Evolutionary conservation across 805 yeast species (phyloP).

Genomic region (Barnettozyma botsteinii): DNA sequence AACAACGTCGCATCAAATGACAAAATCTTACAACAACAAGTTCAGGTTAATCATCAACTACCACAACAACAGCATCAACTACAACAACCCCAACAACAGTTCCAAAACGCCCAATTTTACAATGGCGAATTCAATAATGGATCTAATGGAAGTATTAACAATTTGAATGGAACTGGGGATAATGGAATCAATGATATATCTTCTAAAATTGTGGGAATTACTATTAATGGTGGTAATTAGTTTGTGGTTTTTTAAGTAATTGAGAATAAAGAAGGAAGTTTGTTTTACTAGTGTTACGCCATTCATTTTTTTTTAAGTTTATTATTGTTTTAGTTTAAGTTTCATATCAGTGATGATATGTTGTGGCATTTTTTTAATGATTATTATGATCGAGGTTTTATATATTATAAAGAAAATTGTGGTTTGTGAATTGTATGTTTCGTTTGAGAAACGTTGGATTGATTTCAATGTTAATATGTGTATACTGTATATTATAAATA

Average conservation of each 20-base stretch:
- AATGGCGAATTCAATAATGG: not conserved
- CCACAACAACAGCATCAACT: conserved; percentile 5
- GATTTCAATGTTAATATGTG: too few species aligned
- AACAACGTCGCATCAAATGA: conserved; percentile 1
- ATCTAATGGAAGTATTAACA: conserved; percentile 1
- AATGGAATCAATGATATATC: conserved; percentile 17
- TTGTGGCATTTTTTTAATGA: too few species aligned
- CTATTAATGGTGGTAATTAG: conserved; percentile 12
- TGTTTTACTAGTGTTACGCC: too few species aligned
- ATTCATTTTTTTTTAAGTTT: too few species aligned
- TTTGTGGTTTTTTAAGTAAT: not conserved
- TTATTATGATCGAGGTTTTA: too few species aligned
- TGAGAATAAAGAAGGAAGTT: too few species aligned
- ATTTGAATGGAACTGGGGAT: conserved; percentile 5
- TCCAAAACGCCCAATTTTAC: conserved; percentile 2
- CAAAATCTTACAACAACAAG: conserved; percentile 6
- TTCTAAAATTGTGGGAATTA: conserved; percentile 17
- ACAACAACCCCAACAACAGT: conserved; percentile 7
- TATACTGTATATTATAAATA: too few species aligned
- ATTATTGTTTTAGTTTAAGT: too few species aligned
- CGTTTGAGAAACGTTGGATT: too few species aligned
- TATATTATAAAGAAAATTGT: too few species aligned
- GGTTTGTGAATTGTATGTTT: too few species aligned
- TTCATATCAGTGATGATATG: too few species aligned
- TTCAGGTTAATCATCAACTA: conserved; percentile 3